Evolutionary conservation across 2,329 filamentous ascomycete species (phyloP), one percentile per base, ranked within the genome.

Genomic region (Fusarium brachygibbosum): DNA sequence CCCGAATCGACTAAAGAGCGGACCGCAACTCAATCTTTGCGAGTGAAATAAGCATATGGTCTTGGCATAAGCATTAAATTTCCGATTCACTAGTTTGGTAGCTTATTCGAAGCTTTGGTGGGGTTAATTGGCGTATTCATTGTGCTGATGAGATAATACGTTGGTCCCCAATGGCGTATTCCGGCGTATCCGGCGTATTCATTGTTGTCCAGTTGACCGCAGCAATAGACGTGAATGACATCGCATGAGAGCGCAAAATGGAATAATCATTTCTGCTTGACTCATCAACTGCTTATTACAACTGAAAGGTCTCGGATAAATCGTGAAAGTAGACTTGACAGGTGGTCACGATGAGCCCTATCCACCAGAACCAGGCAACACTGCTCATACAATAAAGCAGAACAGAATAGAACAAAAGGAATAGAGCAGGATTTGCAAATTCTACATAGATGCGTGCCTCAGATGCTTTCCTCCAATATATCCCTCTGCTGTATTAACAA

Each of bases 401-500:
- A 21, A 17, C 9, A 49, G 2, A 56, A 32, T 4, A 50, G 14
- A n/a, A n/a, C n/a, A n/a, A n/a, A n/a, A n/a, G n/a, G n/a, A n/a
- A 19, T 3, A n/a, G 12, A 7, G 19, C 2, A 21, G 1, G 3
- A 29, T 6, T 6, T 19, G 17, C 11, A 9, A 7, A 29, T 2
- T 56, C 55, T 71, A 78, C 75, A 78, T 75, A 4, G 71, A 35
- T 0, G 70, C 71, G 37, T 77, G 76, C 5, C 76, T 63, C 45
- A 77, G 38, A 35, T 74, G 63, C 42, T 75, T 76, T 0, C 76
- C 77, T 14, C 61, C 62, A 16, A 79, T 74, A 38, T 78, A 78
- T 6, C 71, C 74, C 34, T 70, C 55, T 0, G 77, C 77, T 2
- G 73, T 75, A 25, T 79, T 75, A 13, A 78, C 72, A 68, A 78